phyloP scores from a whole-genome alignment of 306 rosid species.

The Prunus mira region DNA sequence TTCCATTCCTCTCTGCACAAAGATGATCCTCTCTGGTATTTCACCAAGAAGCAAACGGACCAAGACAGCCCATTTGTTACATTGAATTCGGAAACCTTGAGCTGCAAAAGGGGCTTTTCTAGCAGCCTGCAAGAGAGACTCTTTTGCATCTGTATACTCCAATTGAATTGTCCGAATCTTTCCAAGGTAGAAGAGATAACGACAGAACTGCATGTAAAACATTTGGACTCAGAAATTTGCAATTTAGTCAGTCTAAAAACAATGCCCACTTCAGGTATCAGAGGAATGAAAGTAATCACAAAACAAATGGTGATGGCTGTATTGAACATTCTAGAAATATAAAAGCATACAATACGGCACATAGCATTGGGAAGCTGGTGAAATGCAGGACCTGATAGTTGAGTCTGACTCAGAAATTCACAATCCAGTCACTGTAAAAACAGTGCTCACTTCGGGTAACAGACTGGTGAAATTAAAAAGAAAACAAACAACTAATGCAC shows the following conservation, averaged over 20 bases:
- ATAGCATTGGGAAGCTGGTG: neutral
- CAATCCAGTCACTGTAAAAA: neutral
- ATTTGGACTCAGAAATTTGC: neutral
- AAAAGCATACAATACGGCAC: neutral
- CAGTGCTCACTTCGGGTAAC: neutral
- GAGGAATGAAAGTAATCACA: neutral
- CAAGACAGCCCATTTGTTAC: slow-evolving; percentile 62
- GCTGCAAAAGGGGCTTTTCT: slow-evolving; percentile 50
- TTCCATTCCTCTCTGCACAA: slow-evolving; percentile 60
- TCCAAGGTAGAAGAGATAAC: slow-evolving; percentile 59
- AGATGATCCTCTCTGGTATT: slow-evolving; percentile 56
- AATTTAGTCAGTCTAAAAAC: neutral
- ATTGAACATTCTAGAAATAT: too few species aligned
- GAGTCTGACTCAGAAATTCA: neutral
- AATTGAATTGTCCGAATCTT: slow-evolving; percentile 9
- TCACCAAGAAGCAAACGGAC: slow-evolving; percentile 55
- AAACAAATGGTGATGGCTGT: neutral
- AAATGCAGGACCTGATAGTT: neutral
- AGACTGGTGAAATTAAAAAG: neutral
- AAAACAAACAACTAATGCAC: neutral
- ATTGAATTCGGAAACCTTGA: slow-evolving; percentile 56
- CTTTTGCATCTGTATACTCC: slow-evolving; percentile 4
- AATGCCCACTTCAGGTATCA: neutral
- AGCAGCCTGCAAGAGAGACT: slow-evolving; percentile 2
- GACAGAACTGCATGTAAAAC: slow-evolving; percentile 46